A percentile compares a stretch with the other conserved stretches of the same genome.
phyloP scores from a whole-genome alignment of 2,329 filamentous ascomycete genomes.

The Colletotrichum musicola region DNA sequence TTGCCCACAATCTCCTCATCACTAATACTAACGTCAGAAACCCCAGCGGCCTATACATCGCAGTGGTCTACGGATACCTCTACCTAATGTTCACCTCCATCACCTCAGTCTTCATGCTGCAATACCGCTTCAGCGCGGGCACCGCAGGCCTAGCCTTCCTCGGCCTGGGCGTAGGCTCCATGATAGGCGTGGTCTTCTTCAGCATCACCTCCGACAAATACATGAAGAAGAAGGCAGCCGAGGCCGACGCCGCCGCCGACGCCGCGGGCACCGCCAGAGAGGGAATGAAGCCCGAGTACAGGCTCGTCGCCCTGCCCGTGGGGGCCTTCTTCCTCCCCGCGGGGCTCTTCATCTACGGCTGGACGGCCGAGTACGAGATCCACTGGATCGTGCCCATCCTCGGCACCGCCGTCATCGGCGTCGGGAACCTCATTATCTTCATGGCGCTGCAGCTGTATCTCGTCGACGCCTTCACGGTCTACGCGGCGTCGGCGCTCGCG shows the following conservation, averaged over 20 bases:
- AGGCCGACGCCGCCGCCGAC: conserved; percentile 24
- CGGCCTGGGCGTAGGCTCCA: conserved; percentile 35
- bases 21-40: not conserved
- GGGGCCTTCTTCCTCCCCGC: conserved; percentile 38
- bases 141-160: conserved; percentile 39
- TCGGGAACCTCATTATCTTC: conserved; percentile 58
- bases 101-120: conserved; percentile 58
- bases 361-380: conserved; percentile 59
- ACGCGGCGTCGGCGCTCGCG: conserved; percentile 67
- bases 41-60: conserved; percentile 49
- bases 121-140: conserved; percentile 51
- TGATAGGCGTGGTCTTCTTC: conserved; percentile 35
- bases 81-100: conserved; percentile 67
- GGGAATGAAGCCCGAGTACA: conserved; percentile 42
- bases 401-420: conserved; percentile 62
- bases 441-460: conserved; percentile 74
- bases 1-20: conserved; percentile 45
- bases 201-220: conserved; percentile 33
- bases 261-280: conserved; percentile 3
- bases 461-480: conserved; percentile 67
- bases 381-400: conserved; percentile 72
- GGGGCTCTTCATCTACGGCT: conserved; percentile 45
- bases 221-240: conserved; percentile 30
- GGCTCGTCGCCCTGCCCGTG: conserved; percentile 30
- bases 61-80: conserved; percentile 61